Evolutionary conservation across 129 eudicot species (phyloP).

Genomic region (Erigeron canadensis): DNA sequence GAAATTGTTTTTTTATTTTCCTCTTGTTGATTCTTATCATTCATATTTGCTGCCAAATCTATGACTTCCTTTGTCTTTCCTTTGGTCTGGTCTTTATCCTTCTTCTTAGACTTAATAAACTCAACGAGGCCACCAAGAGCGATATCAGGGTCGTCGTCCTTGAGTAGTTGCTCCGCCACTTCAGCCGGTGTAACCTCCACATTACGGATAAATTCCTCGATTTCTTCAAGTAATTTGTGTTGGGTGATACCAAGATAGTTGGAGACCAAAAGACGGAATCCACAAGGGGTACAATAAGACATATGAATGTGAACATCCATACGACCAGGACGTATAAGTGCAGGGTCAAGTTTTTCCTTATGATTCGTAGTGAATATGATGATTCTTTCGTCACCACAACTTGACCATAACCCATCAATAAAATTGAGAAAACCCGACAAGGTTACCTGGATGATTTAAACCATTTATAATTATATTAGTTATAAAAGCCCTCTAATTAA

Average conservation of each 20-base stretch:
- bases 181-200: constrained; percentile 63
- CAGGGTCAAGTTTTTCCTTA: constrained; percentile 65
- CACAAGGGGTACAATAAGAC: constrained; percentile 69
- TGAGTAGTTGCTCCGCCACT: constrained; percentile 70
- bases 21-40: too few relatives aligned
- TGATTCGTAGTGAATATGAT: constrained; percentile 73
- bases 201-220: constrained; percentile 43
- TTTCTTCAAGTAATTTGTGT: constrained; percentile 40
- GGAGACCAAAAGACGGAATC: constrained; percentile 51
- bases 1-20: too few relatives aligned
- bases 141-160: constrained; percentile 43
- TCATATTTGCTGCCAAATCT: too few relatives aligned
- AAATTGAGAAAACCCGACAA: constrained; percentile 63
- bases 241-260: constrained; percentile 55
- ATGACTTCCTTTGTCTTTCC: too few relatives aligned
- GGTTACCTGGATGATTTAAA: constrained; percentile 41
- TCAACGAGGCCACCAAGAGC: constrained; percentile 53
- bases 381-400: constrained; percentile 71
- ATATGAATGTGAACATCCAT: constrained; percentile 85
- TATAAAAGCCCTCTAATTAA: too few relatives aligned
- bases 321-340: constrained; percentile 74
- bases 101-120: too few relatives aligned
- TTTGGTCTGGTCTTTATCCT: too few relatives aligned
- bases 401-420: constrained; percentile 85
- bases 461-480: too few relatives aligned